These are phyloP conservation scores for Yarrowia sp. DNA, from an alignment of 805 yeast species.

Conservation along the genomic window DNA sequence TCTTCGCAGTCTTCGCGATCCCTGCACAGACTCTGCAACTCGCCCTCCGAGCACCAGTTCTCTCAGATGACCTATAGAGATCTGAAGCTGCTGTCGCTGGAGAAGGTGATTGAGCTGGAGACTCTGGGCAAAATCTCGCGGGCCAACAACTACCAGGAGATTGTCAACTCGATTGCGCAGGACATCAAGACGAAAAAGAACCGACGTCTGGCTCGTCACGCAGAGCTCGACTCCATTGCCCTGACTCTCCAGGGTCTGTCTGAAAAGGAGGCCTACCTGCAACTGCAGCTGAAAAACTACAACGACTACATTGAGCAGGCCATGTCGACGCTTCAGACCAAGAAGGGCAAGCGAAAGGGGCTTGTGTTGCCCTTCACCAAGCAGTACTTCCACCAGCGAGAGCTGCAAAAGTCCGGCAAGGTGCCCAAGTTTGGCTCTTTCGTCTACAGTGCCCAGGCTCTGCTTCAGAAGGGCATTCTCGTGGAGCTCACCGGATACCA, in stretches of 20 bases:
- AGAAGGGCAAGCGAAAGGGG: constrained; percentile 48
- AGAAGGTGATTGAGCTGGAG: constrained; percentile 78
- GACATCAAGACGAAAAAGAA: constrained; percentile 71
- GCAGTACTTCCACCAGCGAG: constrained; percentile 78
- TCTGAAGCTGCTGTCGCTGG: constrained; percentile 76
- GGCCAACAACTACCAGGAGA: constrained; percentile 73
- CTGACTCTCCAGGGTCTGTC: constrained; percentile 56
- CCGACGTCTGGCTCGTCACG: constrained; percentile 56
- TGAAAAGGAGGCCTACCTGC: constrained; percentile 57
- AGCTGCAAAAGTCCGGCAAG: constrained; percentile 68
- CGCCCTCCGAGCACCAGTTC: constrained; percentile 27
- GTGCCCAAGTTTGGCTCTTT: constrained; percentile 78
- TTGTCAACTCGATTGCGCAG: constrained; percentile 81
- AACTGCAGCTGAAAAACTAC: constrained; percentile 54
- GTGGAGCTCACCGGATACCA: constrained; percentile 62
- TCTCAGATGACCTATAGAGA: constrained; percentile 60
- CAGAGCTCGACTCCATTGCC: constrained; percentile 56
- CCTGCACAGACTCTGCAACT: constrained; percentile 29
- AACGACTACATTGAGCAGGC: constrained; percentile 60
- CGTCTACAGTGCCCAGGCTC: constrained; percentile 75
- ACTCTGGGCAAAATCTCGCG: constrained; percentile 67
- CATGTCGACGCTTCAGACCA: constrained; percentile 58
- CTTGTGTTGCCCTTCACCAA: constrained; percentile 63
- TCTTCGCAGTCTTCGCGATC: constrained; percentile 51
- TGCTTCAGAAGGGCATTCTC: constrained; percentile 75